Percentiles rank a stretch among this genome's conserved stretches.
phyloP scores from a whole-genome alignment of 2,329 filamentous ascomycete species.

The Aspergillus melleus region DNA sequence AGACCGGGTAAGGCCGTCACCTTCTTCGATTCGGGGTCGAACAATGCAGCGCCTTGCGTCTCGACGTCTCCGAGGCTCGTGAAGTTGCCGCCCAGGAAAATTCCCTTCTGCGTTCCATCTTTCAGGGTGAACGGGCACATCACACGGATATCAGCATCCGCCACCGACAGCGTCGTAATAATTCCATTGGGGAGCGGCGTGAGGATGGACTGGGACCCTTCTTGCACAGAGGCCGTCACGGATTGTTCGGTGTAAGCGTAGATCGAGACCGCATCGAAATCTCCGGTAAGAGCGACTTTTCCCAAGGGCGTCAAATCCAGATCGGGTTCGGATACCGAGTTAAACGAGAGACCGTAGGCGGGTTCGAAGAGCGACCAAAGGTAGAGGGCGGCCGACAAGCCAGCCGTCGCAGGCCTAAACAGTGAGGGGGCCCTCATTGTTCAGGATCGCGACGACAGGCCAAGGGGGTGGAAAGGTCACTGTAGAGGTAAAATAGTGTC shows the following conservation, averaged over 20 bases:
- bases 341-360: constrained; percentile 36
- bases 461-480: constrained; percentile 3
- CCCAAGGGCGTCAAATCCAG: constrained; percentile 77
- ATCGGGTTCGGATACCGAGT: constrained; percentile 36
- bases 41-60: constrained; percentile 77
- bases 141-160: constrained; percentile 80
- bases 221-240: constrained; percentile 59
- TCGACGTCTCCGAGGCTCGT: constrained; percentile 78
- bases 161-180: constrained; percentile 70
- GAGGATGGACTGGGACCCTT: constrained; percentile 80
- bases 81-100: constrained; percentile 92
- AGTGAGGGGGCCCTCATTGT: constrained; percentile 48
- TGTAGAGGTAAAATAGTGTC: neutral
- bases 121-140: constrained; percentile 78
- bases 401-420: constrained; percentile 46
- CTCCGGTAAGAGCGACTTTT: constrained; percentile 78
- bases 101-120: constrained; percentile 67
- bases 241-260: constrained; percentile 83
- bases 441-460: constrained; percentile 40
- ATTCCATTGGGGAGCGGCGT: constrained; percentile 81
- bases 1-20: constrained; percentile 78
- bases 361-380: constrained; percentile 25
- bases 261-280: constrained; percentile 88
- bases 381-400: constrained; percentile 32
- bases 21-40: constrained; percentile 69